Base-by-base conservation (phyloP, 2,329 filamentous ascomycete genomes). In the Emericellopsis atlantica region DNA sequence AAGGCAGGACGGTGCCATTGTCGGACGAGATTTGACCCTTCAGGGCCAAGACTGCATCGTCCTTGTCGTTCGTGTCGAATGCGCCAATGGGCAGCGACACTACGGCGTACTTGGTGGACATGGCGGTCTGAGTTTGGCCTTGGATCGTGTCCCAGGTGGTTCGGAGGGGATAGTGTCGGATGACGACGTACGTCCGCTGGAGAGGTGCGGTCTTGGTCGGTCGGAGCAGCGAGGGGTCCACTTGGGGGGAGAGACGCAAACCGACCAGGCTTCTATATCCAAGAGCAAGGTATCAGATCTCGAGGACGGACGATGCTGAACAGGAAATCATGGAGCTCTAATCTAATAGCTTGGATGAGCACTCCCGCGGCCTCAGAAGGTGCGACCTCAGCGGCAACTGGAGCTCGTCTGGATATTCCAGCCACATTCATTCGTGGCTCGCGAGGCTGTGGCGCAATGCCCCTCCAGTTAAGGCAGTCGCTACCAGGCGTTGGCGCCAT, bases 41-140 rank as follows among this genome's bases (percentile, higher is more conserved):
- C 46, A 98, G 65, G 36, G 86, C 76, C 37, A 79, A 74, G 49
- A 95, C 70, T 48, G 90, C 87, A 60, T 93, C 86, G 50, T 90
- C 82, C 54, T 74, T 74, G 64, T 90, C 77, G 64, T 77, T 76
- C 39, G 85, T 84, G 51, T 87, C 82, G 55, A 88, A 82, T 59
- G 90, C 89, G 44, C 85, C 85, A 50, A 84, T 81, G 44, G 92
- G 92, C 46, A 98, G 75, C 46, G 92, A 96, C 51, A 96, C 74
- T 55, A 96, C 76, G 52, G 89, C 76, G 70, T 94, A 96, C 56
- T 79, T 88, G 50, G 64, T 59, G 41, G 67, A 58, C 69, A 72
- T 73, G 46, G 37, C 46, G 50, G 40, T 42, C 15, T 23, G 16
- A 18, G 26, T 4, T 3, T 12, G 26, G 26, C 12, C 26, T 29